Evolutionary conservation across 1,139 yeast genomes (phyloP).

Genomic region (Geotrichum restrictum): DNA sequence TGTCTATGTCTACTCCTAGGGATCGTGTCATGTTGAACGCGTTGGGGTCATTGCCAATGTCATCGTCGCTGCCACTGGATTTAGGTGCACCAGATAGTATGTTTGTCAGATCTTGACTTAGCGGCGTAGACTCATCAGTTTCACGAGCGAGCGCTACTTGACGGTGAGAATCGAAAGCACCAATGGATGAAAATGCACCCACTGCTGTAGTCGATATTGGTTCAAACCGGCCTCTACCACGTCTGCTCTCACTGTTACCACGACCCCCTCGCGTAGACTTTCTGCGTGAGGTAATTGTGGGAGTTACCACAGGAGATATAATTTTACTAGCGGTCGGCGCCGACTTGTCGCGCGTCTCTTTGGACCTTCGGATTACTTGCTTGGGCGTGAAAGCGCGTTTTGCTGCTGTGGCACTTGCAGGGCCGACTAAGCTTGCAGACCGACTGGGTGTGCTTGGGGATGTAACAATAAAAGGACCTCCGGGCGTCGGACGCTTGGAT

Average conservation of each 20-base stretch:
- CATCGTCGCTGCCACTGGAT: constrained; percentile 3
- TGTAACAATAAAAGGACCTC: constrained; percentile 6
- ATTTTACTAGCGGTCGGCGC: constrained; percentile 50
- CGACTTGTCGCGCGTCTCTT: constrained; percentile 75
- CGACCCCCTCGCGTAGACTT: constrained; percentile 20
- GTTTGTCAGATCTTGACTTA: not conserved
- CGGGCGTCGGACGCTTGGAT: constrained; percentile 16
- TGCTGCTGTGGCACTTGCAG: constrained; percentile 33
- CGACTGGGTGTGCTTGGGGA: not conserved
- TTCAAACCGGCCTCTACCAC: constrained; percentile 38
- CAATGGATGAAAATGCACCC: constrained; percentile 38
- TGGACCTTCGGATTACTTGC: constrained; percentile 72
- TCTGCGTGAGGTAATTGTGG: constrained; percentile 6
- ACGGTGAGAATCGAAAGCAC: constrained; percentile 15
- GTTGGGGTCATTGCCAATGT: constrained; percentile 4
- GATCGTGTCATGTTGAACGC: constrained; percentile 21
- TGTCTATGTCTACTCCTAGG: constrained; percentile 14
- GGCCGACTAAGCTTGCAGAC: not conserved
- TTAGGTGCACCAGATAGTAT: not conserved
- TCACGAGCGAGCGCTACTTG: constrained; percentile 18
- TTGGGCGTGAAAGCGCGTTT: constrained; percentile 72
- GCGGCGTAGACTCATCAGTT: not conserved
- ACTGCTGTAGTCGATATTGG: constrained; percentile 34
- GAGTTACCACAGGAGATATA: constrained; percentile 38
- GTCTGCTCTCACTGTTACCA: constrained; percentile 26